phyloP scores from a whole-genome alignment of 768 basidiomycete genomes.

The Collybiopsis luxurians region DNA sequence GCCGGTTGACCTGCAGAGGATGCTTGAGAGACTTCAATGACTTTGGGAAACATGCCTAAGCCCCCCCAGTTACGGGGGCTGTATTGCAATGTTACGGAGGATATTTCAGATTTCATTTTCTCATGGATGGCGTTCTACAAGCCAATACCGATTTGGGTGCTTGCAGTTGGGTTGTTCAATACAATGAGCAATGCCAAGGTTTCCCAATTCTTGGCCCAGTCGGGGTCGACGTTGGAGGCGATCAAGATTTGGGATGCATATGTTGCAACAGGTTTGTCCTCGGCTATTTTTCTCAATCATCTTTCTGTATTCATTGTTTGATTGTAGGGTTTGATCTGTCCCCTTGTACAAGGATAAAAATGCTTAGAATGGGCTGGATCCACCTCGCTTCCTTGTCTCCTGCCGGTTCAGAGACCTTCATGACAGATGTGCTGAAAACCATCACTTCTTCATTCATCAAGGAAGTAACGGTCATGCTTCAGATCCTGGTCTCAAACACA shows the following conservation, averaged over 20 bases:
- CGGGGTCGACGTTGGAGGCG: background rate
- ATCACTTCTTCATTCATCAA: background rate
- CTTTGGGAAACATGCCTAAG: background rate
- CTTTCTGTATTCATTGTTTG: too few relatives aligned
- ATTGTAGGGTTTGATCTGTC: conserved; percentile 5
- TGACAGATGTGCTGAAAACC: background rate
- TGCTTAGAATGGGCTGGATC: conserved; percentile 1
- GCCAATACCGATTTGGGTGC: background rate
- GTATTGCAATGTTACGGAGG: conserved; percentile 1
- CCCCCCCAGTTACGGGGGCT: background rate
- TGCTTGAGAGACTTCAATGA: background rate
- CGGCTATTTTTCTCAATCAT: background rate
- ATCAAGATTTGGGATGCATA: conserved; percentile 5
- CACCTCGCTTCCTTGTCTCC: background rate
- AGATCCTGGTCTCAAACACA: background rate
- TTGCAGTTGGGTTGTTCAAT: background rate
- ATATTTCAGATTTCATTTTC: background rate
- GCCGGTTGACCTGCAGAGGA: background rate
- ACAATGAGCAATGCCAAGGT: background rate
- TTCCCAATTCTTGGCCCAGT: background rate
- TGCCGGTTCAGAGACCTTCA: background rate
- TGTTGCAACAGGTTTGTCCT: background rate
- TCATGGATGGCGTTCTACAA: background rate
- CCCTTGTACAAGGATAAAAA: background rate
- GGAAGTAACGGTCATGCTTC: background rate